Percentiles rank a stretch among this genome's conserved stretches.
Evolutionary conservation across 192 early-diverging fungal genomes (phyloP).

Genomic region (Gaertneriomyces sp.): DNA sequence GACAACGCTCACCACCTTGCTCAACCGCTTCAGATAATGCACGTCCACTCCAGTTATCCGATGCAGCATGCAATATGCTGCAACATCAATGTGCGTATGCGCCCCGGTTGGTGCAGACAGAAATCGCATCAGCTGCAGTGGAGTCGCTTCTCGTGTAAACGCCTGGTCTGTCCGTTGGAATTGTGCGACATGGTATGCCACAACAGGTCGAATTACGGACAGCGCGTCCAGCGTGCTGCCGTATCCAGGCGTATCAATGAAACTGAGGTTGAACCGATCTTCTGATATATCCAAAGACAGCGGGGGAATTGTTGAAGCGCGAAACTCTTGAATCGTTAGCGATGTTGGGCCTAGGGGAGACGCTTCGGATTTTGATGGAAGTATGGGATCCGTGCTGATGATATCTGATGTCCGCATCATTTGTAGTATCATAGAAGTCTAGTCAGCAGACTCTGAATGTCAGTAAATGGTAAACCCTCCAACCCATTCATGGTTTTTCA

Average conservation of each 20-base stretch:
- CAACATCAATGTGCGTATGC: slow-evolving; percentile 40
- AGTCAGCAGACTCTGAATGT: background rate
- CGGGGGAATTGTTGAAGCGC: slow-evolving; percentile 10
- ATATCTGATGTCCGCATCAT: slow-evolving; percentile 32
- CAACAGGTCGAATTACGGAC: slow-evolving; percentile 33
- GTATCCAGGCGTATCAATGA: slow-evolving; percentile 45
- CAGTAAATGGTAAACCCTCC: background rate
- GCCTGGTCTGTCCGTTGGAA: slow-evolving; percentile 27
- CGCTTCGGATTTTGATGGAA: slow-evolving; percentile 2
- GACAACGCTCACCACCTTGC: slow-evolving; percentile 55
- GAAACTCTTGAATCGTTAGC: slow-evolving; percentile 11
- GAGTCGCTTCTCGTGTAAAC: slow-evolving; percentile 21
- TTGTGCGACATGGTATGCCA: slow-evolving; percentile 28
- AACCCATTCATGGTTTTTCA: background rate
- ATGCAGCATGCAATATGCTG: slow-evolving; percentile 46
- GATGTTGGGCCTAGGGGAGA: slow-evolving; percentile 8
- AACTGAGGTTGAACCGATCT: slow-evolving; percentile 30
- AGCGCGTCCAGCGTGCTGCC: slow-evolving; percentile 34
- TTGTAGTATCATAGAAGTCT: slow-evolving; percentile 32
- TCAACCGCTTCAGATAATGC: slow-evolving; percentile 63
- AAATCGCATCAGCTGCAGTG: slow-evolving; percentile 19
- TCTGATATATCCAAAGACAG: slow-evolving; percentile 13
- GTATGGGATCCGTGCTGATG: slow-evolving; percentile 7
- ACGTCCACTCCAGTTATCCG: slow-evolving; percentile 64
- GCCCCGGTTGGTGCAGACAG: slow-evolving; percentile 29